Percentiles rank a stretch among this genome's conserved stretches.
Conservation (phyloP, 78 protist species). For the Paratrimastix pyriformis region DNA sequence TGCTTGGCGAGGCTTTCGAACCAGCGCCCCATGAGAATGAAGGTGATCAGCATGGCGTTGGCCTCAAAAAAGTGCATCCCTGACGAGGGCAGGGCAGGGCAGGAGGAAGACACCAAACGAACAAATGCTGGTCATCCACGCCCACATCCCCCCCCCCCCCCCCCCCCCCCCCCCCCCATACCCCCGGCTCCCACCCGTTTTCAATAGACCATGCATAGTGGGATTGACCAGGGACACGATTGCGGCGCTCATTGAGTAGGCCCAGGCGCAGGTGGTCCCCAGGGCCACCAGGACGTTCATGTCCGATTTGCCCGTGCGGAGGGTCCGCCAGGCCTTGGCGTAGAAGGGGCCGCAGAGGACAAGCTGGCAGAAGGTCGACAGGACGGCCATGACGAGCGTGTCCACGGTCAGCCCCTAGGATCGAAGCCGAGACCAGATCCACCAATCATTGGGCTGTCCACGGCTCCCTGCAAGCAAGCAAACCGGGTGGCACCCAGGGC, state of each 20-base stretch:
- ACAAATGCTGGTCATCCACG: not conserved
- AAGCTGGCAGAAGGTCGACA: conserved; percentile 61
- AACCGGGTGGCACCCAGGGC: too few species aligned
- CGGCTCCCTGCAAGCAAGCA: too few species aligned
- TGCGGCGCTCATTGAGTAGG: conserved; percentile 54
- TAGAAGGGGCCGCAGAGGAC: conserved; percentile 57
- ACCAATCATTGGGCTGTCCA: too few species aligned
- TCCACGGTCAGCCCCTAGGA: not conserved
- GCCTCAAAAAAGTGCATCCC: conserved; percentile 40
- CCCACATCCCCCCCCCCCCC: not conserved
- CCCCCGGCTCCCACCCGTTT: not conserved
- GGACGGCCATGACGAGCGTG: conserved; percentile 19
- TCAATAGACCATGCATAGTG: not conserved
- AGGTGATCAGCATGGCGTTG: conserved; percentile 57
- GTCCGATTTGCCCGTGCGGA: conserved; percentile 54
- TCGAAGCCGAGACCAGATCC: not conserved
- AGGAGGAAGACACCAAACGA: too few species aligned
- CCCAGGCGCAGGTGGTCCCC: conserved; percentile 70
- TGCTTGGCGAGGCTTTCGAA: conserved; percentile 78
- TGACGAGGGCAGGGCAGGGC: too few species aligned
- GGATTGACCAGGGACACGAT: conserved; percentile 3
- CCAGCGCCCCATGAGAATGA: conserved; percentile 70
- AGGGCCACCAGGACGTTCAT: conserved; percentile 81
- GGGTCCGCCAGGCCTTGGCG: conserved; percentile 42
- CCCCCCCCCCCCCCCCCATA: not conserved